Percentiles rank a stretch among this genome's conserved stretches.
These are phyloP conservation scores for Chlamydomonas schloesseri DNA, from an alignment of 139 green algal species.

Conservation along the genomic window DNA sequence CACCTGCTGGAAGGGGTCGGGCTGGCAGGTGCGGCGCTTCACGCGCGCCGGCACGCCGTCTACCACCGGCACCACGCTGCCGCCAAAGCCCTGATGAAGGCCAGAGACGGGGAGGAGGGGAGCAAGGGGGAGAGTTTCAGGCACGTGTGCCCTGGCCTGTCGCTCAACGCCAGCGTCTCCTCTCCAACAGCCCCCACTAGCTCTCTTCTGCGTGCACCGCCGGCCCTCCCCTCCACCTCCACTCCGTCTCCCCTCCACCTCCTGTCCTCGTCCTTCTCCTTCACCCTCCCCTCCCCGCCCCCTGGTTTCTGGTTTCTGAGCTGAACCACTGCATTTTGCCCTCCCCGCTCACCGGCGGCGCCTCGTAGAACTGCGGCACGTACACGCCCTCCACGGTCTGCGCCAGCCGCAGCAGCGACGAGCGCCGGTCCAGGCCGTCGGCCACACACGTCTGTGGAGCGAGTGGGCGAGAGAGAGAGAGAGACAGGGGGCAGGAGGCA, in stretches of 20 bases:
- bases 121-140: too few species aligned
- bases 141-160: too few species aligned
- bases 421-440: slow-evolving; percentile 64
- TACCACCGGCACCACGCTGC: slow-evolving; percentile 72
- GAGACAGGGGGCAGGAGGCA: background rate
- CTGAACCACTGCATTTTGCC: too few species aligned
- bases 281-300: too few species aligned
- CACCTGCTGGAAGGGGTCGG: slow-evolving; percentile 81
- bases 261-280: too few species aligned
- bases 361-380: slow-evolving; percentile 84
- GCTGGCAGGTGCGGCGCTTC: slow-evolving; percentile 67
- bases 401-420: slow-evolving; percentile 69
- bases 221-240: background rate
- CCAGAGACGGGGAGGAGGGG: too few species aligned
- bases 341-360: slow-evolving; percentile 15
- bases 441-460: slow-evolving; percentile 45
- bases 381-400: slow-evolving; percentile 77
- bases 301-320: too few species aligned
- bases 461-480: background rate
- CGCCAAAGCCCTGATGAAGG: slow-evolving; percentile 57
- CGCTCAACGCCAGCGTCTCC: too few species aligned
- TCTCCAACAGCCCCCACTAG: too few species aligned
- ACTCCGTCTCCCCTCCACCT: too few species aligned
- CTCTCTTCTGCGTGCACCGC: background rate
- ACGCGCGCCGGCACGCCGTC: slow-evolving; percentile 73